Base-by-base conservation (phyloP, 139 green algal species). In the Penium margaritaceum region DNA sequence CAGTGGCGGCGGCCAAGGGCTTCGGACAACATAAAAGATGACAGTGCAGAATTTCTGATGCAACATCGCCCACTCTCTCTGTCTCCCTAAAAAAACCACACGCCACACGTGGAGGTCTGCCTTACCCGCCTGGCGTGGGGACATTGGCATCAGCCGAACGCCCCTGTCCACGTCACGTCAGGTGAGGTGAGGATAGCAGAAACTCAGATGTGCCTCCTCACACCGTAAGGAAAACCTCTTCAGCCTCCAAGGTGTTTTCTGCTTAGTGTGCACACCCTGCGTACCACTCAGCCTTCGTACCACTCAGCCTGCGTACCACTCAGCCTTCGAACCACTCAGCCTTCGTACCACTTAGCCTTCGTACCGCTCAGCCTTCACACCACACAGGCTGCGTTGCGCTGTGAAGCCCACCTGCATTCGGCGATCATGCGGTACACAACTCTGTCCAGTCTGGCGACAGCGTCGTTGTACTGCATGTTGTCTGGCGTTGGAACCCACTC, bases 401-500 rank as follows among this genome's bases (percentile, higher is more conserved):
- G 41, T 51, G 41, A 12, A 12, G 41, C 9, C 55, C 27, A 38
- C 55, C 81, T 67, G 68, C 62, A 35, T 32, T 60, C 38, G 2
- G 35, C 63, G 17, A 96, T 95, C 65, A 96, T 83, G 37, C 75
- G 72, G 72, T 95, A 94, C 29, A 96, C 87, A 0, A 87, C 76
- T 1, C 63, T 36, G 63, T 96, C 89, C 66, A 96, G 82, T 27
- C 84, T 63, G 1, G 68, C 30, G 65, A 96, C 90, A 1, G 91
- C 90, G 2, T 73, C 78, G 0, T 69, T 81, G 82, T 91, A 95
- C 27, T 80, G 77, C 14, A 89, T 32, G 75, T 96, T 95, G 46
- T 90, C 87, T 2, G 87, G 88, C 0, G 84, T 92, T 29, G 90
- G 91, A 44, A 94, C 64, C 87, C 88, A 95, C 75, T 94, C 89